These are phyloP conservation scores for Cruciata laevipes DNA, from an alignment of 257 asterid genomes.

Conservation along the genomic window DNA sequence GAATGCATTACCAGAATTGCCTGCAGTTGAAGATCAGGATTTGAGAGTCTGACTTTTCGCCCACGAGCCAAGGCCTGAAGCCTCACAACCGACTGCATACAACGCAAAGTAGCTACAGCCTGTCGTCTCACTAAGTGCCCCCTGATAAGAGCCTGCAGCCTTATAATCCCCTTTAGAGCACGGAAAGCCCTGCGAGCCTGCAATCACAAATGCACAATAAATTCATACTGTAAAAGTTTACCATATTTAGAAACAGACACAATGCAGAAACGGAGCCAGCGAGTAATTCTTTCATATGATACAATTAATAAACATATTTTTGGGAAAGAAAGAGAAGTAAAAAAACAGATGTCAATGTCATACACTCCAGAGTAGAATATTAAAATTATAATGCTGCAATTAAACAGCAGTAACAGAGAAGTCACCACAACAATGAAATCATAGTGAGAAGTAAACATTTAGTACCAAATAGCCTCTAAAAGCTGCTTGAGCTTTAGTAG, in stretches of 20 bases:
- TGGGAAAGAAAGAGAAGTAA: neutral
- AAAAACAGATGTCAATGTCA: neutral
- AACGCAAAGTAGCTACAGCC: conserved; percentile 70
- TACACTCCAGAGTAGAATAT: neutral
- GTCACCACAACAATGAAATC: neutral
- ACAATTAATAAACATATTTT: neutral
- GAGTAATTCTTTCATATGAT: neutral
- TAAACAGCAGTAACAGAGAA: neutral
- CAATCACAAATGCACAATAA: neutral
- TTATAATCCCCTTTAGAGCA: conserved; percentile 86
- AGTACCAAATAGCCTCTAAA: conserved; percentile 82
- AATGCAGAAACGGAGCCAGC: neutral
- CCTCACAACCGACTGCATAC: conserved; percentile 72
- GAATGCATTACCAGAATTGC: conserved; percentile 7
- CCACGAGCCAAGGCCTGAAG: conserved; percentile 83
- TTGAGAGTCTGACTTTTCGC: conserved; percentile 46
- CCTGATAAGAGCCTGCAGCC: conserved; percentile 90
- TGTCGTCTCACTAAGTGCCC: conserved; percentile 94
- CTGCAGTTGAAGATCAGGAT: conserved; percentile 22
- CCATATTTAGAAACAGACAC: neutral
- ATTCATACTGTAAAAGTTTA: neutral
- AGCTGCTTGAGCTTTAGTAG: conserved; percentile 69
- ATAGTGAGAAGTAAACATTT: neutral
- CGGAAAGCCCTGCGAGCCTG: conserved; percentile 93
- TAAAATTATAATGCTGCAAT: neutral